These are phyloP conservation scores for Leptosphaerulina australis DNA, from an alignment of 2,329 filamentous ascomycete genomes.

Conservation along the genomic window DNA sequence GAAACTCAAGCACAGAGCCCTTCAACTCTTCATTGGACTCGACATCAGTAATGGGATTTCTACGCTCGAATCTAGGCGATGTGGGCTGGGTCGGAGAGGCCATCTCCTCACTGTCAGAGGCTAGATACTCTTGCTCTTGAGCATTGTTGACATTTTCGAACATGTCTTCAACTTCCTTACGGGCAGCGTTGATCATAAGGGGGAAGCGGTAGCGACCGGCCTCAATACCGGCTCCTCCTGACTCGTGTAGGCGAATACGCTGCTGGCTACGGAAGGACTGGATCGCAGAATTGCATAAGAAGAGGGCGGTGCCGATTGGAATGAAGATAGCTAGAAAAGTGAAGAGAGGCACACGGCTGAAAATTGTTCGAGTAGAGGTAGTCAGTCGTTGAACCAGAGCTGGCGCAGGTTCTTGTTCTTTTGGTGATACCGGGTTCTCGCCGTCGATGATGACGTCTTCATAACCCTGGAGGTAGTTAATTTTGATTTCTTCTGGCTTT, in stretches of 20 bases:
- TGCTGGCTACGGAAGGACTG: slow-evolving; percentile 77
- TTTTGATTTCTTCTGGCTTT: slow-evolving; percentile 68
- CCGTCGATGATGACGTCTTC: slow-evolving; percentile 77
- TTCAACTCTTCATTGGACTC: slow-evolving; percentile 41
- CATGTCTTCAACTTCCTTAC: slow-evolving; percentile 75
- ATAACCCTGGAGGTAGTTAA: slow-evolving; percentile 77
- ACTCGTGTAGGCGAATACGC: slow-evolving; percentile 77
- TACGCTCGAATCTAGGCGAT: slow-evolving; percentile 21
- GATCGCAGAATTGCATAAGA: slow-evolving; percentile 75
- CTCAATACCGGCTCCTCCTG: slow-evolving; percentile 69
- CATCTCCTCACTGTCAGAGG: slow-evolving; percentile 57
- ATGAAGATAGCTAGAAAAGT: slow-evolving; percentile 72
- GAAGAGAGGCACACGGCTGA: slow-evolving; percentile 67
- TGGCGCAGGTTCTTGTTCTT: slow-evolving; percentile 43
- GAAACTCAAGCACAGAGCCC: slow-evolving; percentile 57
- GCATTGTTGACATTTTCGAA: slow-evolving; percentile 74
- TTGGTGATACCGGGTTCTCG: slow-evolving; percentile 62
- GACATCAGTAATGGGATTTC: slow-evolving; percentile 25
- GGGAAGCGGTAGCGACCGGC: slow-evolving; percentile 76
- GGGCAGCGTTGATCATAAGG: slow-evolving; percentile 71
- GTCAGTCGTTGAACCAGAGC: slow-evolving; percentile 47
- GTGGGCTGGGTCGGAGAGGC: slow-evolving; percentile 34
- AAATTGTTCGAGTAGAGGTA: slow-evolving; percentile 43
- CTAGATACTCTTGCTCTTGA: slow-evolving; percentile 74
- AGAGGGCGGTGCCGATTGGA: slow-evolving; percentile 72